Percentiles rank a stretch among this genome's conserved stretches.
phyloP scores from a whole-genome alignment of 1,284 basidiomycete species.

The Boletellus deceptivus region DNA sequence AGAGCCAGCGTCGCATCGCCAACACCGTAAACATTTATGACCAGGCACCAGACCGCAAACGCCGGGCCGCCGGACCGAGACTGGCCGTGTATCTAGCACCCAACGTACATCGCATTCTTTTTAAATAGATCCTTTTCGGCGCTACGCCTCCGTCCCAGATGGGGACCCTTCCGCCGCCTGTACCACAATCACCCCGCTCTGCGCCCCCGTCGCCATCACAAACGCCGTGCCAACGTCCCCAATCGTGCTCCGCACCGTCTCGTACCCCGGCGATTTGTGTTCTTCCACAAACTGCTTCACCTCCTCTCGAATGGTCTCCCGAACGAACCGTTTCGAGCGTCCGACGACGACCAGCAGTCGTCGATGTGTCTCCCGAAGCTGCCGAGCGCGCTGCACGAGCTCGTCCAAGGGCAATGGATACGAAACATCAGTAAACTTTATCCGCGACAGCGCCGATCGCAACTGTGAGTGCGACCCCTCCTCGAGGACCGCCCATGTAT shows the following conservation, averaged over 20 bases:
- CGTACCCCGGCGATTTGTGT: constrained; percentile 39
- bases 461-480: constrained; percentile 26
- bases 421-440: constrained; percentile 50
- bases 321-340: constrained; percentile 68
- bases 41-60: too few relatives aligned
- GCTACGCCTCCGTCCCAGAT: constrained; percentile 1
- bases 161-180: constrained; percentile 14
- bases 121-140: background rate
- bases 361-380: constrained; percentile 24
- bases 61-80: constrained; percentile 9
- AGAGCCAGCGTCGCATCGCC: too few relatives aligned
- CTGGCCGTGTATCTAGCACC: too few relatives aligned
- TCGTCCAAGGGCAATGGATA: constrained; percentile 55
- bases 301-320: constrained; percentile 57
- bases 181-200: constrained; percentile 28
- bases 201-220: constrained; percentile 38
- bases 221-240: constrained; percentile 73
- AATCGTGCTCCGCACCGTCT: constrained; percentile 62
- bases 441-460: constrained; percentile 50
- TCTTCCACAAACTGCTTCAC: constrained; percentile 52
- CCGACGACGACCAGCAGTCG: constrained; percentile 65
- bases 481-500: constrained; percentile 34
- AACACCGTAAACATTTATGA: too few relatives aligned
- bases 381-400: constrained; percentile 44
- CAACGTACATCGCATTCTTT: too few relatives aligned